These are phyloP conservation scores for Aspergillus haitiensis DNA, from an alignment of 495 filamentous ascomycete species.

Conservation along the genomic window DNA sequence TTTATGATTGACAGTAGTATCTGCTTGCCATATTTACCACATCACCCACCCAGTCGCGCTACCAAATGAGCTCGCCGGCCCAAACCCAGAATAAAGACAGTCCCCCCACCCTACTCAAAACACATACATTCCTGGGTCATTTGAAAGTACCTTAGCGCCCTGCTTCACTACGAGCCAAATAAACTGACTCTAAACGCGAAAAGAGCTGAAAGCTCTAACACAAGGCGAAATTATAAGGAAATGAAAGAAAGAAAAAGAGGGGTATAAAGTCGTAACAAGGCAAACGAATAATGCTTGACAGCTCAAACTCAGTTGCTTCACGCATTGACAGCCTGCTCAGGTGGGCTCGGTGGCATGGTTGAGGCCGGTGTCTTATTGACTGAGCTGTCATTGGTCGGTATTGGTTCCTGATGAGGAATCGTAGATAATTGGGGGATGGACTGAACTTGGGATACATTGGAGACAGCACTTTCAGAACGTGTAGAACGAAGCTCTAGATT, in stretches of 20 bases:
- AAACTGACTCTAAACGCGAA: conserved; percentile 2
- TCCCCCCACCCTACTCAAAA: conserved; percentile 6
- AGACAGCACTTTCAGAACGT: conserved; percentile 18
- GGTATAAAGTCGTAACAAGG: conserved; percentile 28
- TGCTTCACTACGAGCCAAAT: background rate
- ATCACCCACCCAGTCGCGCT: conserved; percentile 7
- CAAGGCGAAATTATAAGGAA: conserved; percentile 9
- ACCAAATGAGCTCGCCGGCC: conserved; percentile 2
- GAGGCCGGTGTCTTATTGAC: conserved; percentile 16
- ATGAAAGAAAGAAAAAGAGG: conserved; percentile 18
- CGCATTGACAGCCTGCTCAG: conserved; percentile 30
- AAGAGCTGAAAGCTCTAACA: conserved; percentile 4
- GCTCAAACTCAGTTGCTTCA: conserved; percentile 14
- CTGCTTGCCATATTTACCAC: conserved; percentile 15
- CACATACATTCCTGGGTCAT: background rate
- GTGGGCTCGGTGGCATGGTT: conserved; percentile 20
- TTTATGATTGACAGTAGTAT: conserved; percentile 9
- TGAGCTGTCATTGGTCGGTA: background rate
- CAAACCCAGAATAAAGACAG: conserved; percentile 11
- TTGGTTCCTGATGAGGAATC: conserved; percentile 10
- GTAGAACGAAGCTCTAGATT: conserved; percentile 15
- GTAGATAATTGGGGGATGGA: conserved; percentile 4
- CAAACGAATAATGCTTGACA: conserved; percentile 8
- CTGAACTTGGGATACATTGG: background rate
- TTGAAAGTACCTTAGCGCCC: background rate